Base-by-base conservation (phyloP, 225 moss, liverwort and hornwort genomes). In the Ulota crispa region DNA sequence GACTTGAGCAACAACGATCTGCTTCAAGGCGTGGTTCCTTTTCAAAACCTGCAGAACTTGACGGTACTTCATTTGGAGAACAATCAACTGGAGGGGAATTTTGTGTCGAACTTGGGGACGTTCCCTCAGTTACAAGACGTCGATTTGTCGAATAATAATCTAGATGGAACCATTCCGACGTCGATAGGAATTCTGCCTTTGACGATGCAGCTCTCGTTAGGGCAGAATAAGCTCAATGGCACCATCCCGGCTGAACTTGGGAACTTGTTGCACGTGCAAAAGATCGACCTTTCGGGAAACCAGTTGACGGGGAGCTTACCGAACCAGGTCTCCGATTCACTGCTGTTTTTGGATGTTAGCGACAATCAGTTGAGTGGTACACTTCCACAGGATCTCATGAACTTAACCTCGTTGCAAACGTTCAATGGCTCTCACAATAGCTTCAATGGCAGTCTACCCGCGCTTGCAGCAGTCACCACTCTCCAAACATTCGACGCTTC, bases 241-340 rank as follows among this genome's bases (percentile, higher is more conserved):
- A 55, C 30, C 53, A 77, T 86, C 10, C 88, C 88, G 12, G 26
- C 5, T 12, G 60, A 45, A 11, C 64, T 88, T 4, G 77, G 76
- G 3, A 43, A 26, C 5, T 60, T 81, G 52, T 1, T 50, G 3
- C 73, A 70, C 2, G 72, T 86, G 3, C 50, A 42, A 30, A 64
- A 30, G 21, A 74, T 92, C 21, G 80, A 78, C 3, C 47, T 92
- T 10, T 86, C 90, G 1, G 52, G 73, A 19, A 92, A 92, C 53
- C 15, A 21, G 41, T 71, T 92, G 8, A 77, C 64, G 15, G 92
- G 92, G 62, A 68, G 66, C 54, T 77, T 90, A 10, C 60, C 85
- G 4, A 68, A 64, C 16, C 6, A 26, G 0, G 21, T 85, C 4
- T 28, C 80, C 4, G 18, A 9, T 26, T 59, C 76, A 20, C 76